phyloP scores from a whole-genome alignment of 805 yeast species.

The Starmerella bacillaris region DNA sequence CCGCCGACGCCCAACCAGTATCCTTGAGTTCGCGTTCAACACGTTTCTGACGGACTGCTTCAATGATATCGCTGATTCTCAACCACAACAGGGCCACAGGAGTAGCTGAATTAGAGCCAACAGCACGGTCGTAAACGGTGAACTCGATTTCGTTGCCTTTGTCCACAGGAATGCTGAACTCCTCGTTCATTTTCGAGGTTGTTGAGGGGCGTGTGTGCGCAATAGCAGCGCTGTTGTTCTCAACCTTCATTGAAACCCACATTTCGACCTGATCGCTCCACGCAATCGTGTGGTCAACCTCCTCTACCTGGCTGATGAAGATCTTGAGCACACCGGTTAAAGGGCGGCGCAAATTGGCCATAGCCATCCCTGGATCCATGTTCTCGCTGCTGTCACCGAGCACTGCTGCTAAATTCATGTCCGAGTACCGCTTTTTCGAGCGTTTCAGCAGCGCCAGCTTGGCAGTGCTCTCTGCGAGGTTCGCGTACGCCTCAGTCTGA shows the following conservation, averaged over 20 bases:
- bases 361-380: conserved; percentile 35
- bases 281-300: conserved; percentile 75
- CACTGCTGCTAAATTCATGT: conserved; percentile 43
- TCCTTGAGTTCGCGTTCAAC: conserved; percentile 30
- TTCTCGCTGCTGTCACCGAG: conserved; percentile 16
- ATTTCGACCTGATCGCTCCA: conserved; percentile 75
- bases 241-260: conserved; percentile 30
- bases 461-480: conserved; percentile 65
- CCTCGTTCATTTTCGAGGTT: conserved; percentile 64
- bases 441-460: conserved; percentile 69
- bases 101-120: conserved; percentile 1
- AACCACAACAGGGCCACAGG: conserved; percentile 94
- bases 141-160: conserved; percentile 85
- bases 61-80: conserved; percentile 75
- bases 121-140: conserved; percentile 67
- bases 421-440: conserved; percentile 72
- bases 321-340: conserved; percentile 63
- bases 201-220: conserved; percentile 48
- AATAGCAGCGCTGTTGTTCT: conserved; percentile 24
- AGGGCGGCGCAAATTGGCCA: conserved; percentile 62
- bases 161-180: conserved; percentile 61
- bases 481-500: conserved; percentile 76
- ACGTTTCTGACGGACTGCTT: conserved; percentile 82
- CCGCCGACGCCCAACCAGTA: conserved; percentile 79
- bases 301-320: conserved; percentile 60